These are phyloP conservation scores for Crucibulum laeve DNA, from an alignment of 768 basidiomycete species.

Conservation along the genomic window DNA sequence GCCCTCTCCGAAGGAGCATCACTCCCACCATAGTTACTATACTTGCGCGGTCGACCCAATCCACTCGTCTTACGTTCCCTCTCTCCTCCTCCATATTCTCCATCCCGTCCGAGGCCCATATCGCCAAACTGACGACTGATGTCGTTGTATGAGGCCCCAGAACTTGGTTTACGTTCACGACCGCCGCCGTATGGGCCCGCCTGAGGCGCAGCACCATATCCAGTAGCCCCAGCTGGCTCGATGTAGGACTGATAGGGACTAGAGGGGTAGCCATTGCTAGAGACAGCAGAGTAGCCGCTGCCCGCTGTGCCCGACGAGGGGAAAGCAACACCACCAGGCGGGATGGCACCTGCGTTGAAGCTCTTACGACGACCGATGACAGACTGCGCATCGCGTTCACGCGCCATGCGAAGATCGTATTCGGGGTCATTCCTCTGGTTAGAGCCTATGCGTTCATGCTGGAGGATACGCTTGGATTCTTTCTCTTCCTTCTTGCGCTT, in stretches of 20 bases:
- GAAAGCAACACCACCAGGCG: conserved; percentile 22
- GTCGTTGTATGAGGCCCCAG: conserved; percentile 23
- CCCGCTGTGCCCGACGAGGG: conserved; percentile 18
- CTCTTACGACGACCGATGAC: conserved; percentile 41
- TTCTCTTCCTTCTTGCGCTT: conserved; percentile 42
- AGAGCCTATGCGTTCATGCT: conserved; percentile 37
- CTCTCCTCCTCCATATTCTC: conserved; percentile 23
- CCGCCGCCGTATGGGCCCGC: conserved; percentile 14
- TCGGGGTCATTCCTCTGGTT: conserved; percentile 41
- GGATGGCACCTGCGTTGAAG: conserved; percentile 37
- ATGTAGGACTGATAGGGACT: conserved; percentile 19
- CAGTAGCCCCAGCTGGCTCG: conserved; percentile 8
- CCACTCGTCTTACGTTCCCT: conserved; percentile 29
- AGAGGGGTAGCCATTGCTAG: conserved; percentile 14
- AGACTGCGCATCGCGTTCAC: conserved; percentile 49
- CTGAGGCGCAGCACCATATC: conserved; percentile 11
- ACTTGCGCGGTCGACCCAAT: conserved; percentile 36
- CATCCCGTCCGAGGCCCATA: conserved; percentile 32
- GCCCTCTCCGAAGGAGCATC: conserved; percentile 21
- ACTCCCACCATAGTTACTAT: conserved; percentile 35
- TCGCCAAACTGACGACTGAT: conserved; percentile 38
- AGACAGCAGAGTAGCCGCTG: conserved; percentile 17
- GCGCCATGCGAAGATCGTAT: conserved; percentile 49
- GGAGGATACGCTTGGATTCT: conserved; percentile 43
- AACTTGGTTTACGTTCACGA: conserved; percentile 28